phyloP scores from a whole-genome alignment of 1,284 basidiomycete genomes.

The Gomphus sp. region DNA sequence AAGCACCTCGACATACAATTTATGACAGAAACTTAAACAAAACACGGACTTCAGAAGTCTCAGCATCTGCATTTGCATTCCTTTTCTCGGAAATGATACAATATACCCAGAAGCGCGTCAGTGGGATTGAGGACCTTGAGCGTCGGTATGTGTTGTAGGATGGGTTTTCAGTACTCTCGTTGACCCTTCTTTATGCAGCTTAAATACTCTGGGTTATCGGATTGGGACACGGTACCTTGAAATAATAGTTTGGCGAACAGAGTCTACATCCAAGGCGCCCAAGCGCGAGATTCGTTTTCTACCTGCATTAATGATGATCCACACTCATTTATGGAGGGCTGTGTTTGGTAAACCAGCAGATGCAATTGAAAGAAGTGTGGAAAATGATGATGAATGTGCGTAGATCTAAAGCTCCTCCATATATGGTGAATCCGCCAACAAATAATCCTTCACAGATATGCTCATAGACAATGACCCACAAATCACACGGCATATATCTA shows the following conservation, averaged over 20 bases:
- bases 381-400: constrained; percentile 92
- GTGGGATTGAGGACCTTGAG: constrained; percentile 92
- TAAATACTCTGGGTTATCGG: constrained; percentile 86
- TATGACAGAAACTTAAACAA: constrained; percentile 84
- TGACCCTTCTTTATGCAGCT: constrained; percentile 31
- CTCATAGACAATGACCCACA: constrained; percentile 95
- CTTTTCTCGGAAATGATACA: constrained; percentile 88
- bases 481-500: constrained; percentile 84
- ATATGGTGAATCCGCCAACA: constrained; percentile 4
- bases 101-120: constrained; percentile 92
- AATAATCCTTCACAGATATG: constrained; percentile 65
- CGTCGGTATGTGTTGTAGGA: constrained; percentile 40
- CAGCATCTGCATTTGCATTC: constrained; percentile 76
- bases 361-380: constrained; percentile 90
- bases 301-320: constrained; percentile 83
- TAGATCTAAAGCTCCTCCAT: constrained; percentile 11
- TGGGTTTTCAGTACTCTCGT: neutral
- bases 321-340: constrained; percentile 90
- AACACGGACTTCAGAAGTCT: constrained; percentile 72
- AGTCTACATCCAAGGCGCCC: constrained; percentile 66
- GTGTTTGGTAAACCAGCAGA: constrained; percentile 93
- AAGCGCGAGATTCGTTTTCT: constrained; percentile 85
- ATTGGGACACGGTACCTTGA: constrained; percentile 78
- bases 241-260: constrained; percentile 65
- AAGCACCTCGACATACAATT: constrained; percentile 53